phyloP scores from a whole-genome alignment of 73 alveolate species.

The Blepharisma stoltei region DNA sequence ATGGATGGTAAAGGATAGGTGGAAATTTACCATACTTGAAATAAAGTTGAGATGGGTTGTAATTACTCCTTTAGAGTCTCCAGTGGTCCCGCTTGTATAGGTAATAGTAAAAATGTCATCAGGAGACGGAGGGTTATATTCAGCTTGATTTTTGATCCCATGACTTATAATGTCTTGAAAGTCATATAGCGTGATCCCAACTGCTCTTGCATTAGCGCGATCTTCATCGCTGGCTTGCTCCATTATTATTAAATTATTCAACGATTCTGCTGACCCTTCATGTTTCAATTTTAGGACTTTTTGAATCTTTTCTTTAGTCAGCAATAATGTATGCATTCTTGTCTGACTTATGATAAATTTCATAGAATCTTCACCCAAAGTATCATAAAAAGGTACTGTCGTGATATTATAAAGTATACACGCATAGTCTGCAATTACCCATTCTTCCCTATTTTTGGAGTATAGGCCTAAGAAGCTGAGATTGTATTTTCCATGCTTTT shows the following conservation, averaged over 20 bases:
- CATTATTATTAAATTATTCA: constrained; percentile 43
- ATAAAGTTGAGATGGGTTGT: constrained; percentile 65
- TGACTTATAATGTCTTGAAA: constrained; percentile 41
- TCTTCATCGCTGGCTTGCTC: constrained; percentile 48
- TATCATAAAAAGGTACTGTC: constrained; percentile 88
- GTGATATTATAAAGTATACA: constrained; percentile 53
- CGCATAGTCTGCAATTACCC: constrained; percentile 68
- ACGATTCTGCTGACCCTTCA: constrained; percentile 44
- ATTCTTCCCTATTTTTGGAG: constrained; percentile 79
- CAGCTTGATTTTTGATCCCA: constrained; percentile 45
- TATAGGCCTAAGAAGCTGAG: constrained; percentile 65
- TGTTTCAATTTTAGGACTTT: constrained; percentile 47
- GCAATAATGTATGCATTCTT: constrained; percentile 43
- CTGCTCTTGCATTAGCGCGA: constrained; percentile 30
- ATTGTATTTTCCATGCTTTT: constrained; percentile 37
- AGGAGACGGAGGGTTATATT: constrained; percentile 44
- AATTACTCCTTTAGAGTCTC: constrained; percentile 97
- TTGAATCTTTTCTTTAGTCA: constrained; percentile 44
- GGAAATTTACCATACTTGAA: constrained; percentile 49
- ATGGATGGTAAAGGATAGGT: constrained; percentile 46
- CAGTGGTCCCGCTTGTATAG: constrained; percentile 98
- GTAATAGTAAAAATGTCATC: constrained; percentile 75
- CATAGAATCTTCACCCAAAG: constrained; percentile 79
- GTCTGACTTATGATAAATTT: constrained; percentile 66
- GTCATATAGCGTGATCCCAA: constrained; percentile 44